These are phyloP conservation scores for Leishmania tarentolae DNA, from an alignment of 208 protist genomes.

Conservation along the genomic window DNA sequence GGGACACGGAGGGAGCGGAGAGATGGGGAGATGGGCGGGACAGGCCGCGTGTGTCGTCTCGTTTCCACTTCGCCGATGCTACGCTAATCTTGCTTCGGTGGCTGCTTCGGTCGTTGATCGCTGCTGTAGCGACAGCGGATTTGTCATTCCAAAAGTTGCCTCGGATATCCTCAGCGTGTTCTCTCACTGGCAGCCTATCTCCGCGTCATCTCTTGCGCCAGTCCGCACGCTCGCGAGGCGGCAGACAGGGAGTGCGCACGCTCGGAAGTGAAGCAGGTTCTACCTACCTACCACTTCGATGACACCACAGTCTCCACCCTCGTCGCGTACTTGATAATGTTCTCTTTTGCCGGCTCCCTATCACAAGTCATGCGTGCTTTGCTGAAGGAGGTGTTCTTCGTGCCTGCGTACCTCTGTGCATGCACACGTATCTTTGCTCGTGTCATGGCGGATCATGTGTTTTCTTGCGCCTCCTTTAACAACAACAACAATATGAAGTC, in stretches of 20 bases:
- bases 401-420: too few species aligned
- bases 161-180: not conserved
- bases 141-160: not conserved
- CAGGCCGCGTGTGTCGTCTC: not conserved
- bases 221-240: not conserved
- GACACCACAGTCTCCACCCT: not conserved
- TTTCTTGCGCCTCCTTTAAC: not conserved
- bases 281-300: not conserved
- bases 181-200: not conserved
- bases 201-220: not conserved
- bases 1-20: not conserved
- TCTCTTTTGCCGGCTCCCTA: not conserved
- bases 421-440: too few species aligned
- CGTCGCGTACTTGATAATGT: not conserved
- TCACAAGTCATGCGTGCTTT: too few species aligned
- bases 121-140: not conserved
- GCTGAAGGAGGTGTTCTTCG: not conserved
- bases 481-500: not conserved
- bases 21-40: not conserved
- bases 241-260: not conserved
- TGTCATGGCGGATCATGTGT: not conserved
- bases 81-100: not conserved
- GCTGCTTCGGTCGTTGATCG: not conserved
- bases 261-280: not conserved
- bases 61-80: not conserved